Conservation (phyloP, 2,329 filamentous ascomycete genomes). For the Colletotrichum gloeosporioides region DNA sequence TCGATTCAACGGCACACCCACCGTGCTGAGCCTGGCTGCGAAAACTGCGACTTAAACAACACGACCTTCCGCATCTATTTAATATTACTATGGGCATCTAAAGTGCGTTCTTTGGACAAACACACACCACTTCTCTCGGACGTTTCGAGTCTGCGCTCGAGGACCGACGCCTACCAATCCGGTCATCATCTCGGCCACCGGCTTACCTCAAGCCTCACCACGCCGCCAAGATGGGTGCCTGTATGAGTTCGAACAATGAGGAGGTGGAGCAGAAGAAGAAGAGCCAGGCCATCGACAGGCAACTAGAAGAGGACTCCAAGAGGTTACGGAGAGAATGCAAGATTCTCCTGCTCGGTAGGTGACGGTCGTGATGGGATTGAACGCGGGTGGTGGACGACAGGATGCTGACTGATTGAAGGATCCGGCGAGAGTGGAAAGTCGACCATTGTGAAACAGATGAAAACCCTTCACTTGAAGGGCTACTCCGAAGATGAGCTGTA, state of each 20-base stretch:
- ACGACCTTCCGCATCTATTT: not conserved
- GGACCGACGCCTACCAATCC: not conserved
- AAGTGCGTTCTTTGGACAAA: not conserved
- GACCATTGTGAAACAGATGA: conserved; percentile 99
- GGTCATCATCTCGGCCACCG: not conserved
- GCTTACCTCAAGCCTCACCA: not conserved
- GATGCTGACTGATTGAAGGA: conserved; percentile 57
- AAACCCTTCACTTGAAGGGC: conserved; percentile 98
- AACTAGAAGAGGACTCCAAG: conserved; percentile 92
- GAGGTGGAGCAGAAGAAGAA: conserved; percentile 94
- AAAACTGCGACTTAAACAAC: not conserved
- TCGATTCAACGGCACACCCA: not conserved
- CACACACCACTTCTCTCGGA: not conserved
- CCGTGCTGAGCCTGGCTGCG: not conserved
- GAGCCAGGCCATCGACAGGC: conserved; percentile 94
- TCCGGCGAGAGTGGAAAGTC: conserved; percentile 99
- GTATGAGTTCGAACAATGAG: conserved; percentile 87
- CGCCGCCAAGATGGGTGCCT: conserved; percentile 78
- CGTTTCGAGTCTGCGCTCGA: not conserved
- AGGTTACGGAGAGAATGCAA: conserved; percentile 97
- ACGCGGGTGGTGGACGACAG: not conserved
- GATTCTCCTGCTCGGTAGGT: conserved; percentile 88
- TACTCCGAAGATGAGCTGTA: conserved; percentile 94
- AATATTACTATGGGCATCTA: conserved; percentile 21
- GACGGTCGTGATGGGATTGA: not conserved